phyloP scores from a whole-genome alignment of 2,329 filamentous ascomycete species.

The Raffaelea arxii region DNA sequence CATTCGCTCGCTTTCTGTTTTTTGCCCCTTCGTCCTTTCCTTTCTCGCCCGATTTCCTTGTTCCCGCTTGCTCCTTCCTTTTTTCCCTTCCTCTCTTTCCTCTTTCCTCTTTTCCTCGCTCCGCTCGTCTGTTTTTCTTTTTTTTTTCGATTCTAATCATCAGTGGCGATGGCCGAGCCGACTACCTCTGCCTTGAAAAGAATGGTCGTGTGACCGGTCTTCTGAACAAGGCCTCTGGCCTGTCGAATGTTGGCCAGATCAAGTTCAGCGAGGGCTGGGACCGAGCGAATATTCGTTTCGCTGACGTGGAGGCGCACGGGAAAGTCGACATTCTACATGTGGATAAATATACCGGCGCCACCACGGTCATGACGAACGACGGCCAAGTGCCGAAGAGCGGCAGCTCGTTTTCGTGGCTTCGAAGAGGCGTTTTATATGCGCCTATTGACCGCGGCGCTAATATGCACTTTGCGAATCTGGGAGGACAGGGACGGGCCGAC shows the following conservation, averaged over 20 bases:
- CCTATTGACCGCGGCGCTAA: not conserved
- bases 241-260: slow-evolving; percentile 17
- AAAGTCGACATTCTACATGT: slow-evolving; percentile 17
- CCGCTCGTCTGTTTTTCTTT: too few relatives aligned
- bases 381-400: not conserved
- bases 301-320: slow-evolving; percentile 18
- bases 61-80: too few relatives aligned
- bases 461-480: not conserved
- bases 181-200: slow-evolving; percentile 23
- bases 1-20: too few relatives aligned
- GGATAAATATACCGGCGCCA: slow-evolving; percentile 21
- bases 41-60: too few relatives aligned
- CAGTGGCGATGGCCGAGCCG: slow-evolving; percentile 17
- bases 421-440: not conserved
- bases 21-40: too few relatives aligned
- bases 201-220: slow-evolving; percentile 18
- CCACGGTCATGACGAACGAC: slow-evolving; percentile 16
- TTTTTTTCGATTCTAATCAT: not conserved
- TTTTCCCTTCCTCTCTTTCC: too few relatives aligned
- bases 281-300: slow-evolving; percentile 5
- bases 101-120: too few relatives aligned
- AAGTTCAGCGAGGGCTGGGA: slow-evolving; percentile 12
- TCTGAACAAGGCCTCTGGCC: not conserved
- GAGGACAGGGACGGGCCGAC: not conserved
- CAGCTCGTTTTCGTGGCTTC: not conserved